Percentiles rank a stretch among this genome's conserved stretches.
These are phyloP conservation scores for Capsella bursapastoris DNA, from an alignment of 345 rosid species.

Conservation along the genomic window DNA sequence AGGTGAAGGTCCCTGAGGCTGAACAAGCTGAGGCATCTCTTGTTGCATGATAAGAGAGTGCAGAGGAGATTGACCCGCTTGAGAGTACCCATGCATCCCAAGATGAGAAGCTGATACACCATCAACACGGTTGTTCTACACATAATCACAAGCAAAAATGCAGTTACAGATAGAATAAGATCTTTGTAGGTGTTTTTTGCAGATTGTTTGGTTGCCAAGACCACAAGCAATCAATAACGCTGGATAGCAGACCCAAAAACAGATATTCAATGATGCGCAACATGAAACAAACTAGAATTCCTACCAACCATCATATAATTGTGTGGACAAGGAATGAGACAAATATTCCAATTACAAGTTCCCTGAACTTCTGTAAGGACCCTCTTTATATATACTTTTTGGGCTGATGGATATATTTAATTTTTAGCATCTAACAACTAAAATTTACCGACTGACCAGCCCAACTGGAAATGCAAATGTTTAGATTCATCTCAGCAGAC, in stretches of 20 bases:
- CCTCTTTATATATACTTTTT: background rate
- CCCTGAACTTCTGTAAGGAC: background rate
- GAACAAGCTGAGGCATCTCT: slow-evolving; percentile 65
- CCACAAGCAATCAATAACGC: background rate
- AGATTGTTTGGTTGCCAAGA: slow-evolving; percentile 4
- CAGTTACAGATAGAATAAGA: background rate
- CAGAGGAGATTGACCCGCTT: slow-evolving; percentile 78
- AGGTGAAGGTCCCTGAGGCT: slow-evolving; percentile 65
- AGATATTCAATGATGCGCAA: background rate
- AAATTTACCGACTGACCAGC: background rate
- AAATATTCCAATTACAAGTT: background rate
- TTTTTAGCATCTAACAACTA: no score
- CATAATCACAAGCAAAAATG: slow-evolving; percentile 2
- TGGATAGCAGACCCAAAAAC: background rate
- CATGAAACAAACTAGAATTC: background rate
- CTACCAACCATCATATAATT: slow-evolving; percentile 1
- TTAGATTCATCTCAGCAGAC: background rate
- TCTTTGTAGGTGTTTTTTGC: background rate
- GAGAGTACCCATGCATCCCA: slow-evolving; percentile 73
- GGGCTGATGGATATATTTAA: background rate
- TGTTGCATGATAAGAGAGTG: slow-evolving; percentile 82
- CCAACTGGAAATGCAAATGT: background rate
- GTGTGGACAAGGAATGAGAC: slow-evolving; percentile 9
- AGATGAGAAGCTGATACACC: slow-evolving; percentile 62
- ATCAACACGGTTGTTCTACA: slow-evolving; percentile 57